phyloP scores from a whole-genome alignment of 1,284 basidiomycete genomes.

The Papiliotrema flavescens region DNA sequence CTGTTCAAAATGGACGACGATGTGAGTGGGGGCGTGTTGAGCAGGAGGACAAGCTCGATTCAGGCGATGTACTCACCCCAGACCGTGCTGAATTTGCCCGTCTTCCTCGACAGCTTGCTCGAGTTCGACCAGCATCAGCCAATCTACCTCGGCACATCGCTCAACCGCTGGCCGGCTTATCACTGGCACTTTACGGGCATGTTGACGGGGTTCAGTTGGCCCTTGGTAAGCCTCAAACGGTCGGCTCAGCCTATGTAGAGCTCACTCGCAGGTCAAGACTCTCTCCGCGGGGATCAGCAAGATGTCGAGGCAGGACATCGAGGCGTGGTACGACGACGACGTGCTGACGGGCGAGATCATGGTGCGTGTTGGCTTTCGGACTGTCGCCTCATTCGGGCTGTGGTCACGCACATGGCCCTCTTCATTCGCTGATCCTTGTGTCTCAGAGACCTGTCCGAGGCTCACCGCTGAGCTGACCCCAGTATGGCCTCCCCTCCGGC shows the following conservation, averaged over 20 bases:
- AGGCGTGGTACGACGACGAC: conserved; percentile 19
- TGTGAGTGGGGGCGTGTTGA: conserved; percentile 11
- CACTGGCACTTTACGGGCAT: conserved; percentile 23
- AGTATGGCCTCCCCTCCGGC: conserved; percentile 11
- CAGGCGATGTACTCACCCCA: not conserved
- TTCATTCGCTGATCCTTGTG: too few relatives aligned
- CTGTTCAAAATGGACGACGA: conserved; percentile 28
- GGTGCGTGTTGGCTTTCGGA: conserved; percentile 10
- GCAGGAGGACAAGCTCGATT: too few relatives aligned
- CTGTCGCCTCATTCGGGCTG: not conserved
- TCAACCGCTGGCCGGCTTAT: conserved; percentile 14
- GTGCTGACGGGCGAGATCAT: conserved; percentile 28
- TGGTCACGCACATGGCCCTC: not conserved
- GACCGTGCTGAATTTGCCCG: conserved; percentile 24
- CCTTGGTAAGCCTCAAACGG: conserved; percentile 11
- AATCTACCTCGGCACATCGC: conserved; percentile 23
- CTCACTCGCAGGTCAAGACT: conserved; percentile 16
- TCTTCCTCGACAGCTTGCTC: conserved; percentile 19
- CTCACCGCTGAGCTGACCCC: too few relatives aligned
- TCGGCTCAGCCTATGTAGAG: not conserved
- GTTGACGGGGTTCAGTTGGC: conserved; percentile 24
- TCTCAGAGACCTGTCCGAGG: too few relatives aligned
- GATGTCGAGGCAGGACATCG: conserved; percentile 15
- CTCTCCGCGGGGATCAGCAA: conserved; percentile 18
- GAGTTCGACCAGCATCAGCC: conserved; percentile 12